Conservation (phyloP, 306 rosid species). For the peach (Prunus persica) region DNA sequence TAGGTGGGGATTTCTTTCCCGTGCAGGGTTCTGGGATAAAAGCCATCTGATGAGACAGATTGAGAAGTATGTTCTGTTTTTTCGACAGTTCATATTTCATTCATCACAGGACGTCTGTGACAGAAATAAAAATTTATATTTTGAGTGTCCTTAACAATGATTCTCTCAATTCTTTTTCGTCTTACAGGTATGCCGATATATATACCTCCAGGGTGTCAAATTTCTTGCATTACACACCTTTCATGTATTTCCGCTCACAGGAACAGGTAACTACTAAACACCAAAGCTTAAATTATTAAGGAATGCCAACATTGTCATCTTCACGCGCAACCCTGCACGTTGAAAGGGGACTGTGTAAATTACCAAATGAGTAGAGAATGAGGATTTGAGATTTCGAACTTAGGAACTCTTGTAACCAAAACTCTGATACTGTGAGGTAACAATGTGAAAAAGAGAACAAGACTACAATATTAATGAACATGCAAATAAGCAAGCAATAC, state of each 20-base stretch:
- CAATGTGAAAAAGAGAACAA: neutral
- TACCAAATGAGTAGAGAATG: too few relatives aligned
- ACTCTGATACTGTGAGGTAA: neutral
- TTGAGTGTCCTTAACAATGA: neutral
- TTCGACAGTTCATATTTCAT: neutral
- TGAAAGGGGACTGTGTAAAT: too few relatives aligned
- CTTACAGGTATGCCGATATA: constrained; percentile 88
- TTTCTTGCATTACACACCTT: constrained; percentile 82
- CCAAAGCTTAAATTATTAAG: neutral
- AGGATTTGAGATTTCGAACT: neutral
- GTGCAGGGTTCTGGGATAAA: constrained; percentile 97
- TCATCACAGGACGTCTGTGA: neutral
- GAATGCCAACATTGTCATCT: neutral
- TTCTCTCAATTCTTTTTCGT: constrained; percentile 3
- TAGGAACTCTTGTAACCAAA: neutral
- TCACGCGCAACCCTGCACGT: neutral
- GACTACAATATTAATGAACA: neutral
- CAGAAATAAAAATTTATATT: neutral
- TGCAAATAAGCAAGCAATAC: neutral
- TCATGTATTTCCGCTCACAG: constrained; percentile 94
- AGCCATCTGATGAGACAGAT: constrained; percentile 98
- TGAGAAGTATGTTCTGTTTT: constrained; percentile 68
- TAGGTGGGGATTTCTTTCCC: constrained; percentile 98
- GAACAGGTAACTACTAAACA: constrained; percentile 64
- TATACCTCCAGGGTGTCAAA: constrained; percentile 98